phyloP scores from a whole-genome alignment of 768 basidiomycete genomes.

The Agrocybe pediades region DNA sequence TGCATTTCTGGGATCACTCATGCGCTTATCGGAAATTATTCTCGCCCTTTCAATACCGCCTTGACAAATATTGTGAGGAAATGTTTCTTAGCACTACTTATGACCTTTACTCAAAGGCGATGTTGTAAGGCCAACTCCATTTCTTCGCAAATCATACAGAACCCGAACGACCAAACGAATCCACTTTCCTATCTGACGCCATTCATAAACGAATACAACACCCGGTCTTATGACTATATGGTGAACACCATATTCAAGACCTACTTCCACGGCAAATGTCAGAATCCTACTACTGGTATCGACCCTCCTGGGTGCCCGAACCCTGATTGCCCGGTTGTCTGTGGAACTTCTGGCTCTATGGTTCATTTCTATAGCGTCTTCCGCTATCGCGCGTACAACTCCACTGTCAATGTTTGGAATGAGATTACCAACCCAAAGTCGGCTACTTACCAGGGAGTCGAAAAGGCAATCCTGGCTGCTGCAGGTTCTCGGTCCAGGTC shows the following conservation, averaged over 20 bases:
- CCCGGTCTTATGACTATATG: constrained; percentile 43
- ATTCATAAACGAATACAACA: constrained; percentile 46
- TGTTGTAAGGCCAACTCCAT: constrained; percentile 22
- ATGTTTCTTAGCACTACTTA: not conserved
- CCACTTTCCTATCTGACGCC: constrained; percentile 42
- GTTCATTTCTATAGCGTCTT: constrained; percentile 65
- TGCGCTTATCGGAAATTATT: constrained; percentile 54
- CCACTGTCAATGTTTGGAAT: constrained; percentile 36
- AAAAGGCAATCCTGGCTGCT: constrained; percentile 39
- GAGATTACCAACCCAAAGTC: constrained; percentile 38
- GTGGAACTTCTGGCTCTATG: constrained; percentile 81
- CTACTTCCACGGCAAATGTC: constrained; percentile 81
- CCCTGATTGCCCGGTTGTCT: constrained; percentile 76
- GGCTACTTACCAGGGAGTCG: constrained; percentile 42
- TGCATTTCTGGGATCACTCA: constrained; percentile 66
- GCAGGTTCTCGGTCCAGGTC: constrained; percentile 4
- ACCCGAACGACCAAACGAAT: constrained; percentile 7
- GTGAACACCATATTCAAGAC: constrained; percentile 63
- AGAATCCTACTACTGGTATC: constrained; percentile 41
- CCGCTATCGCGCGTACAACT: constrained; percentile 47
- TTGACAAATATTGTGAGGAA: constrained; percentile 44
- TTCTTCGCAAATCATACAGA: constrained; percentile 11
- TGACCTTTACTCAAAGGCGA: not conserved
- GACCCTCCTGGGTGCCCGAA: constrained; percentile 76
- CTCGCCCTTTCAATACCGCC: constrained; percentile 37